A percentile compares a stretch with the other conserved stretches of the same genome.
phyloP scores from a whole-genome alignment of 805 yeast genomes.

The Torulaspora maleeae region DNA sequence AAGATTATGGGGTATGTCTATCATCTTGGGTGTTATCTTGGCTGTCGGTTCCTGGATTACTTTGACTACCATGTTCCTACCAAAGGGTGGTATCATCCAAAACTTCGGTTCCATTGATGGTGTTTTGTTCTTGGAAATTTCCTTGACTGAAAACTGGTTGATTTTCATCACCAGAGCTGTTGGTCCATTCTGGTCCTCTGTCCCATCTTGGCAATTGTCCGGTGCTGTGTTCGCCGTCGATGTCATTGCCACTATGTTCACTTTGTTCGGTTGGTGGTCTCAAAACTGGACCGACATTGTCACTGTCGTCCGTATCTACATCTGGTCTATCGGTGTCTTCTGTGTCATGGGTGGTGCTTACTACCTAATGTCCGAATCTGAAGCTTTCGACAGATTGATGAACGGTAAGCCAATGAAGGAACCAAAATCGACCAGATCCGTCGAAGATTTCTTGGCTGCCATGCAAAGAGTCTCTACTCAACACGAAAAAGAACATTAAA shows the following conservation, averaged over 20 bases:
- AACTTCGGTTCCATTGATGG: slow-evolving; percentile 94
- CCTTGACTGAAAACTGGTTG: slow-evolving; percentile 95
- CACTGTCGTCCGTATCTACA: slow-evolving; percentile 89
- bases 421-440: slow-evolving; percentile 55
- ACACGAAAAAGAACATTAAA: slow-evolving; percentile 73
- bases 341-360: slow-evolving; percentile 95
- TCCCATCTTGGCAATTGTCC: slow-evolving; percentile 93
- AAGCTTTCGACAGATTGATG: slow-evolving; percentile 75
- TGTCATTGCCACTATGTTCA: slow-evolving; percentile 86
- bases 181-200: slow-evolving; percentile 97
- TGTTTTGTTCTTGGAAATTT: slow-evolving; percentile 88
- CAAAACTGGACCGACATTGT: slow-evolving; percentile 97
- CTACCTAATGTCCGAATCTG: slow-evolving; percentile 84
- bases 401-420: slow-evolving; percentile 70
- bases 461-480: slow-evolving; percentile 88
- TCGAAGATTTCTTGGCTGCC: slow-evolving; percentile 80
- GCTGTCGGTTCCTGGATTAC: slow-evolving; percentile 94
- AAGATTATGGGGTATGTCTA: slow-evolving; percentile 96
- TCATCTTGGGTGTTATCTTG: slow-evolving; percentile 75
- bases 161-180: slow-evolving; percentile 94
- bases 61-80: slow-evolving; percentile 87
- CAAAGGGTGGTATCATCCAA: slow-evolving; percentile 90
- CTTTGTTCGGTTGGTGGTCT: slow-evolving; percentile 96
- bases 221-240: slow-evolving; percentile 92
- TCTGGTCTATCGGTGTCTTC: slow-evolving; percentile 96